Base-by-base conservation (phyloP, 331 rosid genomes). In the Cucumis variabilis region DNA sequence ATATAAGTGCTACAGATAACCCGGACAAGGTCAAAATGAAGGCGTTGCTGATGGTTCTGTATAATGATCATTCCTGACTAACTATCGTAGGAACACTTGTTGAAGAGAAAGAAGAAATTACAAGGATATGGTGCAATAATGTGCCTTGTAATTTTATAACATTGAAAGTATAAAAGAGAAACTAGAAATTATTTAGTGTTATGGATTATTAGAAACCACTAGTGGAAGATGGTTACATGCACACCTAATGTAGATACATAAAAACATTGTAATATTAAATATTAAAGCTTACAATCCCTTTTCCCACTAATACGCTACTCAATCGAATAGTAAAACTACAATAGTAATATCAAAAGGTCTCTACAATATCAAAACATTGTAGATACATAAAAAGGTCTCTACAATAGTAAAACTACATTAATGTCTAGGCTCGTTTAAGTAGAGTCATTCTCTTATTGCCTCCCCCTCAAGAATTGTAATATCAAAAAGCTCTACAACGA, bases 1-100 rank as follows among this genome's bases (percentile, higher is more conserved):
- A 97, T 93, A 67, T 97, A 91, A 94, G 99, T 90, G 90, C 96
- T 44, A 97, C 94, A 89, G 88, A 97, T 82, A 87, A 97, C 72
- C 87, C 94, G n/a, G 98, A 95, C 87, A 96, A 92, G 98, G 98
- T 95, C 92, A 75, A 46, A 91, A 89, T 86, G 88, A 82, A 62
- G 70, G 85, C 11, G 0, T 2, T 77, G 63, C 16, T 11, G 99
- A 98, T 33, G 98, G 95, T 87, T 98, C 93, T 90, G 96, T 97
- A 33, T 94, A 17, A 13, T 76, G 62, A 37, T 15, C 24, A 10
- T 73, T 73, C 6, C 8, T 19, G 5, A 10, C 9, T 72, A 1
- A 33, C 7, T 23, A 75, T 96, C 81, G 93, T 92, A 94, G 92
- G 96, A 96, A 88, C 92, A 30, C 94, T 92, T 79, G 96, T 96